These are phyloP conservation scores for Moesziomyces sp. DNA, from an alignment of 1,284 basidiomycete genomes.

Conservation along the genomic window DNA sequence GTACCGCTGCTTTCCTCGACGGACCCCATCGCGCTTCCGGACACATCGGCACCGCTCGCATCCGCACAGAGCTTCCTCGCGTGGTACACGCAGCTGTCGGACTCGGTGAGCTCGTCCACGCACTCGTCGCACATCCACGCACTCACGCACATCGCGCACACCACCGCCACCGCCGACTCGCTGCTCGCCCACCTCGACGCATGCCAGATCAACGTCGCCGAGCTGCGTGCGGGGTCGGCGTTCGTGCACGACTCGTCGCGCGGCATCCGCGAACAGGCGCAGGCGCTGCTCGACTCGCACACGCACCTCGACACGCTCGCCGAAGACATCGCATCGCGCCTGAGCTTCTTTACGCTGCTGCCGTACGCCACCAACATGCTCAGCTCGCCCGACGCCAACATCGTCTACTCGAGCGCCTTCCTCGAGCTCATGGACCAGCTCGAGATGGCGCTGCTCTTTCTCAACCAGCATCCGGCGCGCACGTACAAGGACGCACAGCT, in stretches of 20 bases:
- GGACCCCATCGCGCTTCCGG: slow-evolving; percentile 16
- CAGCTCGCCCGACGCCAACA: slow-evolving; percentile 45
- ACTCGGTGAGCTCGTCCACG: slow-evolving; percentile 47
- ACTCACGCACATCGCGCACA: slow-evolving; percentile 32
- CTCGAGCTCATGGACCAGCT: slow-evolving; percentile 59
- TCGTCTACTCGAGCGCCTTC: slow-evolving; percentile 54
- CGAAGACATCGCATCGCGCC: slow-evolving; percentile 47
- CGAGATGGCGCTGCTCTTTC: slow-evolving; percentile 56
- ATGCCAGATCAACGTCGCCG: slow-evolving; percentile 53
- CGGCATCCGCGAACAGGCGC: slow-evolving; percentile 60
- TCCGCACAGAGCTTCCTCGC: slow-evolving; percentile 52
- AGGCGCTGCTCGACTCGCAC: slow-evolving; percentile 46
- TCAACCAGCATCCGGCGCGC: slow-evolving; percentile 42
- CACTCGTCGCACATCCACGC: slow-evolving; percentile 46
- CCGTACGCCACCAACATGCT: slow-evolving; percentile 58
- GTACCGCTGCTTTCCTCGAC: not conserved
- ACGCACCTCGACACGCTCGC: slow-evolving; percentile 51
- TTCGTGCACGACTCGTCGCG: slow-evolving; percentile 59
- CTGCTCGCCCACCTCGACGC: slow-evolving; percentile 51
- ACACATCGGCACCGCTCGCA: slow-evolving; percentile 26
- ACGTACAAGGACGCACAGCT: slow-evolving; percentile 56
- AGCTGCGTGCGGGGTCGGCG: slow-evolving; percentile 56
- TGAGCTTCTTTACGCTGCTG: slow-evolving; percentile 62
- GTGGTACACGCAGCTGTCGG: slow-evolving; percentile 50
- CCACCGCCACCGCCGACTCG: slow-evolving; percentile 40